Conservation (phyloP, 2,329 filamentous ascomycete species). For the Fusarium compactum region DNA sequence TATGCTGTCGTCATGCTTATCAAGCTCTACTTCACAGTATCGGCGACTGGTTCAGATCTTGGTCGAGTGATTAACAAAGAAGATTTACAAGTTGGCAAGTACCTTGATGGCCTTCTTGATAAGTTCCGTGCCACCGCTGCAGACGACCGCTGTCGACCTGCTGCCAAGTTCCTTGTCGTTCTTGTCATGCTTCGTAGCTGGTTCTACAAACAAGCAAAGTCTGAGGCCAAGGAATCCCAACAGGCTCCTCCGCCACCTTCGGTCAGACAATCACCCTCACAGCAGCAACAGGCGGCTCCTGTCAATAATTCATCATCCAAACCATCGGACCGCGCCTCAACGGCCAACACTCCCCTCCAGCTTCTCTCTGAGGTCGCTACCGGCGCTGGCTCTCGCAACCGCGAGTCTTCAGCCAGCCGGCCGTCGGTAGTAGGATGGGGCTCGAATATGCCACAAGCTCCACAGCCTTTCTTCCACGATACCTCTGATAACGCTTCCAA, state of each 20-base stretch:
- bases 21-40: conserved; percentile 78
- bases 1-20: conserved; percentile 79
- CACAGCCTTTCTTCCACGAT: conserved; percentile 56
- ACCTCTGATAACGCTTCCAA: conserved; percentile 28
- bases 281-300: conserved; percentile 24
- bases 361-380: conserved; percentile 69
- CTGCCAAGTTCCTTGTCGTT: conserved; percentile 77
- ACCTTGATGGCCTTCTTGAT: conserved; percentile 76
- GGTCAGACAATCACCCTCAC: conserved; percentile 29
- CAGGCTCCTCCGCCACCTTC: conserved; percentile 15
- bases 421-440: conserved; percentile 39
- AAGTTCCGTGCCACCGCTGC: conserved; percentile 74
- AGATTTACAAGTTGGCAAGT: conserved; percentile 72
- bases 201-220: conserved; percentile 68
- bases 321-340: conserved; percentile 35
- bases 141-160: conserved; percentile 72
- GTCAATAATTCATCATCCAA: conserved; percentile 30
- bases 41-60: conserved; percentile 72
- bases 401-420: conserved; percentile 26
- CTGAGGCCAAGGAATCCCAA: conserved; percentile 31
- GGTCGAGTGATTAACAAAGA: conserved; percentile 77
- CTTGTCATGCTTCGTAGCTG: conserved; percentile 77
- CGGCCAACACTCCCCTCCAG: conserved; percentile 66
- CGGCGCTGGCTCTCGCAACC: conserved; percentile 43
- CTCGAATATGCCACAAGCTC: conserved; percentile 41